Base-by-base conservation (phyloP, 169 alveolate genomes). In the Cryptosporidium sp. region DNA sequence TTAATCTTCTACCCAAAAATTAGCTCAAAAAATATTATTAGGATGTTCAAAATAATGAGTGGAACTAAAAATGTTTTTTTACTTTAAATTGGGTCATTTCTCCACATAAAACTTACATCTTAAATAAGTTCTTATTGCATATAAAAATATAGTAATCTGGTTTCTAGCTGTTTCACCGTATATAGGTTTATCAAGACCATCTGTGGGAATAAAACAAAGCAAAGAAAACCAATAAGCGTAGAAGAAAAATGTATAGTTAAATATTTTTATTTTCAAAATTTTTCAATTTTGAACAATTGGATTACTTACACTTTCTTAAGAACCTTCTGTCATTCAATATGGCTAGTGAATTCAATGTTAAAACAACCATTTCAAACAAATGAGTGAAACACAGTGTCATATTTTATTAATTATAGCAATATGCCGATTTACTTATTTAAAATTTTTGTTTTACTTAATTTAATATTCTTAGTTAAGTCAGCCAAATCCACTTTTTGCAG, bases 101-200 rank as follows among this genome's bases (percentile, higher is more conserved):
- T 9, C 18, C 23, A 12, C 1, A 37, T 35, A 12, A 45, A 60
- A 80, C 89, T 80, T 80, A 80, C 89, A 80, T 51, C 75, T 80
- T 80, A 80, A 62, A 65, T 80, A 80, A 33, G 89, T 80, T 62
- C 89, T 60, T 18, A 80, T 62, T 31, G 89, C 89, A 80, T 80
- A 80, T 35, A 80, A 67, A 60, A 80, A 80, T 23, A 80, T 80
- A 18, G 89, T 65, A 60, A 80, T 42, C 42, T 80, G 89, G 29
- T 80, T 60, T 80, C 44, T 80, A 45, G 75, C 89, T 23, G 80
- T 65, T 39, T 80, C 89, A 2, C 89, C 89, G 44, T 80, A 80
- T 44, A 80, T 80, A 12, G 89, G 89, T 42, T 80, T 80, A 42
- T 80, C 89, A 12, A 80, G 69, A 14, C 89, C 89, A 62, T 80